Evolutionary conservation across 2,329 filamentous ascomycete species (phyloP), one percentile per base, ranked within the genome.

Genomic region (Microdochium trichocladiopsis): DNA sequence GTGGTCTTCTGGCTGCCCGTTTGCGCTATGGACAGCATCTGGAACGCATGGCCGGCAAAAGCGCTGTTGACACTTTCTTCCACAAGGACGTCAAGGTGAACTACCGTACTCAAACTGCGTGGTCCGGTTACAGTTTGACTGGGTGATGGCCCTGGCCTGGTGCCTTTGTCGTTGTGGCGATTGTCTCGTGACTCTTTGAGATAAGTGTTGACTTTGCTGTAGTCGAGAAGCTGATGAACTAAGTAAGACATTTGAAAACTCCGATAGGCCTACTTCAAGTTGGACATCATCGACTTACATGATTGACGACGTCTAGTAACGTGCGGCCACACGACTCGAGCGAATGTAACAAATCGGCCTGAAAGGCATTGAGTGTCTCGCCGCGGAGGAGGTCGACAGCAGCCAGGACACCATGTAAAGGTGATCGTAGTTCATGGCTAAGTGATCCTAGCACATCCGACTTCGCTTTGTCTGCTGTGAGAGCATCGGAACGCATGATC

Each of bases 351-450:
- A 77, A 69, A 16, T 75, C 72, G 2, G 69, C 66, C 55, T 81
- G 78, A 4, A 71, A 69, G 1, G 69, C 69, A 37, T 69, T 70
- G 25, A 82, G 66, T 0, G 65, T 54, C 0, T 77, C 80, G n/a
- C 81, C 78, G 3, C 73, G 70, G 0, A 84, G 59, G 3, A 83
- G 62, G 55, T 82, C 79, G 1, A 73, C 70, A 50, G 70, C 79
- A 0, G 78, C 74, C 0, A 85, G 64, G 25, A 85, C 76, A 2
- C 82, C 82, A 52, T 86, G 82, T 0, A 86, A 66, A 0, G 82
- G 82, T 2, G 77, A 82, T 4, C 82, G 72, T 14, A 86, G 65
- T 60, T 86, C 82, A 58, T 86, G 82, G 2, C 77, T 82, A 5
- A 86, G 74, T 1, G 77, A 83, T 0, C 78, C 77, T 6, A 86